Conservation (phyloP, 1,284 basidiomycete genomes). For the Tremellales sp. region DNA sequence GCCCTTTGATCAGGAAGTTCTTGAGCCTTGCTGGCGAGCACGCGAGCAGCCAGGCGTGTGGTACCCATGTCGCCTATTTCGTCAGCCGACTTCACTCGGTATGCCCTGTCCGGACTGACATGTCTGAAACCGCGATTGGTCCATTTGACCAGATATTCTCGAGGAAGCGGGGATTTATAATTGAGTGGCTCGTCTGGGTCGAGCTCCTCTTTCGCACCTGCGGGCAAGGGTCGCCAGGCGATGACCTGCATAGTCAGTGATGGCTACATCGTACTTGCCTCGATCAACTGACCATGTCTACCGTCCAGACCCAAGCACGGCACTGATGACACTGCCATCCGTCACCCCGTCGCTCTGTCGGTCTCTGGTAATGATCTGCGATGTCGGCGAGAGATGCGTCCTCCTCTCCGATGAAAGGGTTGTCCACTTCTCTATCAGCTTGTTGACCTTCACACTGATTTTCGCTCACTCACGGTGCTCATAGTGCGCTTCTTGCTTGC, state of each 20-base stretch:
- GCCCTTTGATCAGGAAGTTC: conserved; percentile 68
- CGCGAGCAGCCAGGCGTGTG: conserved; percentile 79
- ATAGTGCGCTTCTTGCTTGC: conserved; percentile 77
- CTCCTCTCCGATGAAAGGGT: conserved; percentile 17
- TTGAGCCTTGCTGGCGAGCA: conserved; percentile 61
- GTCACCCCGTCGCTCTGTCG: conserved; percentile 35
- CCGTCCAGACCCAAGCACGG: conserved; percentile 61
- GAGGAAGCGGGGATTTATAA: conserved; percentile 61
- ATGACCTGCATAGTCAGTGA: conserved; percentile 56
- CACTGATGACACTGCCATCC: conserved; percentile 79
- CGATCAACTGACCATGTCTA: conserved; percentile 59
- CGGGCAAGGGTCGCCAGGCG: conserved; percentile 79
- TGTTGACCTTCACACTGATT: neutral
- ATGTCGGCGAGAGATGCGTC: conserved; percentile 14
- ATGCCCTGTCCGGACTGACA: conserved; percentile 42
- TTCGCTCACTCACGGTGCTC: conserved; percentile 52
- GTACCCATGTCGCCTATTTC: conserved; percentile 64
- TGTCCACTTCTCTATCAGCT: conserved; percentile 15
- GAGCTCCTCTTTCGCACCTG: conserved; percentile 56
- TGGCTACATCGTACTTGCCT: neutral
- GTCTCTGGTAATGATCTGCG: conserved; percentile 57
- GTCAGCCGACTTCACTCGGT: too few relatives aligned
- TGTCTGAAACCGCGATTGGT: conserved; percentile 67
- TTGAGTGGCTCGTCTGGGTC: conserved; percentile 52
- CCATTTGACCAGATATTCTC: conserved; percentile 92